Evolutionary conservation across 352 stramenopile species (phyloP).

Genomic region (Phytophthora crassamura): DNA sequence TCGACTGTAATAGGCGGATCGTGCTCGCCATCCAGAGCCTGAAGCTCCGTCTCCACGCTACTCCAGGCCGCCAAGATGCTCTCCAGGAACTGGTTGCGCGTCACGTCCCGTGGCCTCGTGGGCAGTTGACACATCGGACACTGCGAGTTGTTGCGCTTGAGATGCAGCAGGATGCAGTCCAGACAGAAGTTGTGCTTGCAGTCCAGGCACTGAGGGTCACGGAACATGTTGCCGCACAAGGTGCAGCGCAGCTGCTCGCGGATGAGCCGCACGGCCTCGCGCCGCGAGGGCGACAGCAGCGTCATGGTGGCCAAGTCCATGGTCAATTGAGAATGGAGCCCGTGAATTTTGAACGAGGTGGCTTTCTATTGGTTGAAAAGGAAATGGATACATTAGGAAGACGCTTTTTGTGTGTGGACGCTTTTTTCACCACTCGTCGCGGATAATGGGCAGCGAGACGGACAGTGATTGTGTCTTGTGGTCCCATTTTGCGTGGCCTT

Average conservation of each 20-base stretch:
- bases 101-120: constrained; percentile 79
- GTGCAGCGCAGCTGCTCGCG: constrained; percentile 82
- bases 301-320: constrained; percentile 43
- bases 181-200: constrained; percentile 92
- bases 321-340: neutral
- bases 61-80: constrained; percentile 85
- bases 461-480: constrained; percentile 49
- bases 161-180: constrained; percentile 71
- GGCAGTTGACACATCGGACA: constrained; percentile 81
- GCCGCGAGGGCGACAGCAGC: constrained; percentile 58
- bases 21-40: constrained; percentile 42
- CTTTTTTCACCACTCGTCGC: constrained; percentile 67
- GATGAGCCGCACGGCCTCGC: constrained; percentile 75
- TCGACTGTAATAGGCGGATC: constrained; percentile 37
- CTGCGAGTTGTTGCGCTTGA: constrained; percentile 60
- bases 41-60: constrained; percentile 68
- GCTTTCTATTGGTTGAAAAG: no score
- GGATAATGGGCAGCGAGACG: constrained; percentile 77
- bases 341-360: constrained; percentile 5
- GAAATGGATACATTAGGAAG: constrained; percentile 8
- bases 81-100: constrained; percentile 87
- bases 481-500: constrained; percentile 82
- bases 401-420: neutral
- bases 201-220: constrained; percentile 87
- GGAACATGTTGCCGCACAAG: constrained; percentile 72